Conservation (phyloP, 2,329 filamentous ascomycete species). For the Endothia cerciana region DNA sequence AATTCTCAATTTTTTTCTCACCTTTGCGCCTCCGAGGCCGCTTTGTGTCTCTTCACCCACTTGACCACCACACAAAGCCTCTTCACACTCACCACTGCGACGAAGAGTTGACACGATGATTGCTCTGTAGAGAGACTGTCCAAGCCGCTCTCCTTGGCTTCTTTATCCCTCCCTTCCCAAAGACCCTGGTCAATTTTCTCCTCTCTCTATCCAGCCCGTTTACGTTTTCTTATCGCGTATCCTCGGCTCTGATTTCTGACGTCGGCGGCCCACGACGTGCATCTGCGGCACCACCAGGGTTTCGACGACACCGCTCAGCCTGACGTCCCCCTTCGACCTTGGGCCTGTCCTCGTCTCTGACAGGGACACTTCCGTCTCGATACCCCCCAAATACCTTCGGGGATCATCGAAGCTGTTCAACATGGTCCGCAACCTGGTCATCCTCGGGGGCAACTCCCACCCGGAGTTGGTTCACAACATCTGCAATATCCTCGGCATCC, state of each 20-base stretch:
- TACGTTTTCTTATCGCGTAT: slow-evolving; percentile 26
- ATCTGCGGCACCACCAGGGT: slow-evolving; percentile 3
- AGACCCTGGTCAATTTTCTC: slow-evolving; percentile 17
- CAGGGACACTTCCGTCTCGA: background rate
- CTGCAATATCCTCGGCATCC: slow-evolving; percentile 85
- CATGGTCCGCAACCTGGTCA: slow-evolving; percentile 94
- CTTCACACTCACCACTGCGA: background rate
- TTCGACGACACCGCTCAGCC: slow-evolving; percentile 5
- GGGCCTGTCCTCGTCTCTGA: background rate
- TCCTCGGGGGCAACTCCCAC: slow-evolving; percentile 92
- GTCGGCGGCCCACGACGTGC: slow-evolving; percentile 23
- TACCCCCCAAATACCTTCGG: background rate
- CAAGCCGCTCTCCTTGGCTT: slow-evolving; percentile 16
- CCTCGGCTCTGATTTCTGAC: slow-evolving; percentile 35
- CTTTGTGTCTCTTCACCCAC: slow-evolving; percentile 7
- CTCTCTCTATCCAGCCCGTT: slow-evolving; percentile 15
- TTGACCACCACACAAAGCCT: background rate
- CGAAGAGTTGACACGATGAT: slow-evolving; percentile 26
- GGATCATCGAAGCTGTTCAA: slow-evolving; percentile 29
- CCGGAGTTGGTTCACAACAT: slow-evolving; percentile 85
- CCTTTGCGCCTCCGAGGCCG: slow-evolving; percentile 11
- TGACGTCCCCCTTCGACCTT: background rate
- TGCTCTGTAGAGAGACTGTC: slow-evolving; percentile 18
- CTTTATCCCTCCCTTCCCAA: background rate
- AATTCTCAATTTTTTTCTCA: slow-evolving; percentile 24